These are phyloP conservation scores for Fomitiporia mediterranea DNA, from an alignment of 1,284 basidiomycete species.

Conservation along the genomic window DNA sequence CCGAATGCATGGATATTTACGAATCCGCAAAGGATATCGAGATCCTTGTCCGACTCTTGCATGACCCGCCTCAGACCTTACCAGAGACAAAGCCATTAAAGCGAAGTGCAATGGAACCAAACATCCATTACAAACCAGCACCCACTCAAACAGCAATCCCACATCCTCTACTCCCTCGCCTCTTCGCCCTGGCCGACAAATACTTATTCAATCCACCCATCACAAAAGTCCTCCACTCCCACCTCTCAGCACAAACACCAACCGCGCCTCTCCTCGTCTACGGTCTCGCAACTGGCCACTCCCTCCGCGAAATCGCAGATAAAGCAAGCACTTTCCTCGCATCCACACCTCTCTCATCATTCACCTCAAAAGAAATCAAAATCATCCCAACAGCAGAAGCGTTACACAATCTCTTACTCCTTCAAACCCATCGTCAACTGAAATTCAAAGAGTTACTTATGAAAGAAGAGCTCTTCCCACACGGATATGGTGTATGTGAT, in stretches of 20 bases:
- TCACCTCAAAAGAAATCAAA: constrained; percentile 46
- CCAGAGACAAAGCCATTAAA: constrained; percentile 35
- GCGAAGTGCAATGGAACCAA: neutral
- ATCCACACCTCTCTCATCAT: constrained; percentile 45
- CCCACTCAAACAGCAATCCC: too few species aligned
- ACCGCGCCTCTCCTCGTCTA: constrained; percentile 52
- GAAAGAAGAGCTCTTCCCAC: constrained; percentile 59
- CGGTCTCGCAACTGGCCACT: constrained; percentile 41
- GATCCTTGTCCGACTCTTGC: constrained; percentile 49
- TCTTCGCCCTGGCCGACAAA: constrained; percentile 58
- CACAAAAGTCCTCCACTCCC: constrained; percentile 38
- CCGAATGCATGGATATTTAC: constrained; percentile 40
- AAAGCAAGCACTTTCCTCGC: constrained; percentile 53
- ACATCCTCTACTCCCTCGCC: constrained; percentile 49
- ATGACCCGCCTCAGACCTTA: constrained; percentile 37
- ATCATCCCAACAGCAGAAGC: constrained; percentile 50
- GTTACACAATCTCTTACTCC: constrained; percentile 52
- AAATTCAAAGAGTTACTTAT: constrained; percentile 45
- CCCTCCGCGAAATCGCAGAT: constrained; percentile 42
- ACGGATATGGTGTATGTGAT: constrained; percentile 57
- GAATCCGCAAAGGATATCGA: constrained; percentile 44
- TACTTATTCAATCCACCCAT: constrained; percentile 47
- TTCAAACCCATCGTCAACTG: constrained; percentile 51
- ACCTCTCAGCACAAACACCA: constrained; percentile 52
- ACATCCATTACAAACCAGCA: constrained; percentile 23